phyloP scores from a whole-genome alignment of 768 basidiomycete species.

The Rhizopogon vinicolor region DNA sequence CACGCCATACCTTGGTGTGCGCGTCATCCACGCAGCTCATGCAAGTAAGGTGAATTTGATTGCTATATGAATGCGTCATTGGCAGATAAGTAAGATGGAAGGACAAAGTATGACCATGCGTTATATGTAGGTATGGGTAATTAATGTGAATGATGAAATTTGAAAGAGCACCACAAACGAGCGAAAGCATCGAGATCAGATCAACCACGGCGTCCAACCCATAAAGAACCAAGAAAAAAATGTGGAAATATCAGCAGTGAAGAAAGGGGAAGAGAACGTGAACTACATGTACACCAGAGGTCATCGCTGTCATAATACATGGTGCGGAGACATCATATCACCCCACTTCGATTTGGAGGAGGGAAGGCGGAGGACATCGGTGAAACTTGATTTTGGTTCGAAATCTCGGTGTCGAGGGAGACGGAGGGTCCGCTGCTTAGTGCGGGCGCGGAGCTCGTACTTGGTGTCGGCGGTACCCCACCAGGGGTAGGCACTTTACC shows the following conservation, averaged over 20 bases:
- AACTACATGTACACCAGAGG: conserved; percentile 18
- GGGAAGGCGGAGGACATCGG: conserved; percentile 87
- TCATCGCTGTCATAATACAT: not conserved
- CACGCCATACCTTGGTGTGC: no score
- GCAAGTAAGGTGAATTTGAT: no score
- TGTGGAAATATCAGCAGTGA: conserved; percentile 6
- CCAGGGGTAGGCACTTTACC: conserved; percentile 64
- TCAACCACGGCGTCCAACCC: conserved; percentile 12
- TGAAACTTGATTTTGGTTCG: conserved; percentile 49
- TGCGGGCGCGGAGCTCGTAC: conserved; percentile 38
- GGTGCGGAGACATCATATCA: conserved; percentile 9
- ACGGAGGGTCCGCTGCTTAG: conserved; percentile 22
- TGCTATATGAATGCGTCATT: not conserved
- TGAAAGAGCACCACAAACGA: conserved; percentile 22
- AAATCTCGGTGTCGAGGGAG: conserved; percentile 32
- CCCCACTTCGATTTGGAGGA: conserved; percentile 16
- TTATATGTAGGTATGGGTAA: conserved; percentile 1
- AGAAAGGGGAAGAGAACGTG: conserved; percentile 10
- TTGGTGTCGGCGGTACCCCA: conserved; percentile 43
- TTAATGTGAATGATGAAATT: not conserved
- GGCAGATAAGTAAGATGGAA: not conserved
- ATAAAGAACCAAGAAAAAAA: conserved; percentile 19
- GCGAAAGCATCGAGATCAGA: conserved; percentile 15
- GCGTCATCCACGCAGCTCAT: no score
- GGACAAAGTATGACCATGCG: not conserved